Percentiles rank a stretch among this genome's conserved stretches.
phyloP scores from a whole-genome alignment of 768 basidiomycete genomes.

The Nevesoporus exiguus region DNA sequence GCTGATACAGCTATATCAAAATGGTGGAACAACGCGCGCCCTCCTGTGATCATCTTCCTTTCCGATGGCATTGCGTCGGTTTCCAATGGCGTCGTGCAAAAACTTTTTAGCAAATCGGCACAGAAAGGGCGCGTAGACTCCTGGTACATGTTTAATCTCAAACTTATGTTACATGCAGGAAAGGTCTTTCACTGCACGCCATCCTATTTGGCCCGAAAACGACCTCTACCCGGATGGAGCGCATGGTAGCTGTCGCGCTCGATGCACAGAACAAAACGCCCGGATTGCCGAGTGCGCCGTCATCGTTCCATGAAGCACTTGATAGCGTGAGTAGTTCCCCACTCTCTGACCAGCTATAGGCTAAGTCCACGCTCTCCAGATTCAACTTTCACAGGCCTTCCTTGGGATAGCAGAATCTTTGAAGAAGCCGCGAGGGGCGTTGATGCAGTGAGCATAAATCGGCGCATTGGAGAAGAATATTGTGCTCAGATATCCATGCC shows the following conservation, averaged over 20 bases:
- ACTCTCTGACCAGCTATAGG: rapidly evolving
- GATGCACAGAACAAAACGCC: slow-evolving; percentile 40
- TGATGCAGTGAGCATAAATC: slow-evolving; percentile 31
- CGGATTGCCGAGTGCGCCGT: slow-evolving; percentile 29
- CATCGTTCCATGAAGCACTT: slow-evolving; percentile 48
- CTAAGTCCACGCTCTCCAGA: slow-evolving; percentile 28
- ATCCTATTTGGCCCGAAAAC: slow-evolving; percentile 48
- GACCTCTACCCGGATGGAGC: slow-evolving; percentile 29
- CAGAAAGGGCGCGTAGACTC: slow-evolving; percentile 38
- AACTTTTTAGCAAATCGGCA: slow-evolving; percentile 36
- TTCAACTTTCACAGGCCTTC: slow-evolving; percentile 52
- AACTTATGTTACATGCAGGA: slow-evolving; percentile 31
- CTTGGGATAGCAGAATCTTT: slow-evolving; percentile 54
- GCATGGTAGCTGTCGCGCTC: slow-evolving; percentile 48
- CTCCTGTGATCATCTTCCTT: slow-evolving; percentile 53
- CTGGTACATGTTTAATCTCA: neutral
- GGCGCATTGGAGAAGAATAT: neutral
- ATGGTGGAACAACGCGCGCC: slow-evolving; percentile 44
- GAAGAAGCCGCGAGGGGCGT: slow-evolving; percentile 47
- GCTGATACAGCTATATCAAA: slow-evolving; percentile 38
- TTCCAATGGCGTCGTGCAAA: slow-evolving; percentile 31
- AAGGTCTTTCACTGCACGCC: slow-evolving; percentile 54
- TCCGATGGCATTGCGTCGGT: slow-evolving; percentile 51
- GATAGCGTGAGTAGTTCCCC: slow-evolving; percentile 38
- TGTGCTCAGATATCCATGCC: neutral